These are phyloP conservation scores for Trametes hirsuta DNA, from an alignment of 1,284 basidiomycete species.

Conservation along the genomic window DNA sequence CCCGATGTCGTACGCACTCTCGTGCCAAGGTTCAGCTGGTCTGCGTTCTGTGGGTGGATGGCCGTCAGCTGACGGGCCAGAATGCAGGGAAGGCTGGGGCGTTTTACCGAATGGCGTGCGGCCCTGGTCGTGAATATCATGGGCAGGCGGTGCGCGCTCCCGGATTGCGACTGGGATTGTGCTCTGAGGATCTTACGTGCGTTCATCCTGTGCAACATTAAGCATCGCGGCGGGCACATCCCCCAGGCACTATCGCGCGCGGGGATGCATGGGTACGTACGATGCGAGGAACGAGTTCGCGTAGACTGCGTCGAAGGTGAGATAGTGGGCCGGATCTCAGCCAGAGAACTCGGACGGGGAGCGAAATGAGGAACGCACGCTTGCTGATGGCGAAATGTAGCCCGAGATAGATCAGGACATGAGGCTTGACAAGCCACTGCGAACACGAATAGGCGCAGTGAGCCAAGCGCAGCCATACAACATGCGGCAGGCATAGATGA, in stretches of 20 bases:
- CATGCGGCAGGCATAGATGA: slow-evolving; percentile 13
- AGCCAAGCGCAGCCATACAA: slow-evolving; percentile 3
- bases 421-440: slow-evolving; percentile 27
- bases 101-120: slow-evolving; percentile 20
- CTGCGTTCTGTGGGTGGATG: slow-evolving; percentile 11
- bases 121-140: slow-evolving; percentile 22
- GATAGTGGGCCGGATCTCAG: slow-evolving; percentile 18
- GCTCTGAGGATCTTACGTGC: slow-evolving; percentile 27
- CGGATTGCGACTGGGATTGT: slow-evolving; percentile 20
- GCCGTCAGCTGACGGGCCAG: slow-evolving; percentile 11
- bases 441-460: slow-evolving; percentile 13
- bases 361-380: slow-evolving; percentile 23
- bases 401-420: slow-evolving; percentile 30
- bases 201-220: slow-evolving; percentile 25
- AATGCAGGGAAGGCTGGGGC: background rate
- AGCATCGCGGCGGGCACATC: background rate
- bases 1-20: slow-evolving; percentile 16
- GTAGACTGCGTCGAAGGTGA: slow-evolving; percentile 20
- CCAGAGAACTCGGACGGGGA: slow-evolving; percentile 3
- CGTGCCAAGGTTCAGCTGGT: slow-evolving; percentile 22
- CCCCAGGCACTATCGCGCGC: slow-evolving; percentile 6
- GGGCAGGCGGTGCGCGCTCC: slow-evolving; percentile 23
- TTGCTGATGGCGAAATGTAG: slow-evolving; percentile 31
- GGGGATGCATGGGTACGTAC: slow-evolving; percentile 17
- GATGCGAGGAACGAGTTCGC: slow-evolving; percentile 31